Evolutionary conservation across 2,329 filamentous ascomycete species (phyloP).

Genomic region (Torrubiella hemipterigena): DNA sequence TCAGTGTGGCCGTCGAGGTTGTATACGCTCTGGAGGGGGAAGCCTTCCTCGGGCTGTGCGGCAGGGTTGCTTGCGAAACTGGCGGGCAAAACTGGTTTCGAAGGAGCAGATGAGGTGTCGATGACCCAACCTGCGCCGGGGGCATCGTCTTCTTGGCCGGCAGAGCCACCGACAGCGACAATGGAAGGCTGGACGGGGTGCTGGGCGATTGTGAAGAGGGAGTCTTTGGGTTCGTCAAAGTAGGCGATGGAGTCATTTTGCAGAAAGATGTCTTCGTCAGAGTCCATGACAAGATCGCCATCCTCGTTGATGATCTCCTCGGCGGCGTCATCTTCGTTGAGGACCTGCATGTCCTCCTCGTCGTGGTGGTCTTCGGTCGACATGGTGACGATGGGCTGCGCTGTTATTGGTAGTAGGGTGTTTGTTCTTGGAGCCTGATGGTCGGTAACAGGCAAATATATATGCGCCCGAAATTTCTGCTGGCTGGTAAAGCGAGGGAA

Average conservation of each 20-base stretch:
- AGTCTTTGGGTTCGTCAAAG: conserved; percentile 84
- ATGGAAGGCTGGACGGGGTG: conserved; percentile 70
- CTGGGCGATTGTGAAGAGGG: conserved; percentile 88
- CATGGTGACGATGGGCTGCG: no score
- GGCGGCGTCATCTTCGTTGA: conserved; percentile 64
- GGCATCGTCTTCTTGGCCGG: conserved; percentile 44
- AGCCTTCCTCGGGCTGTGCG: conserved; percentile 37
- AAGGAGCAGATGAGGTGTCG: conserved; percentile 54
- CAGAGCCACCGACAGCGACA: conserved; percentile 73
- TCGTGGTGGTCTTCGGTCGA: conserved; percentile 22
- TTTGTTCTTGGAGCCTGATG: no score
- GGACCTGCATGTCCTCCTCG: conserved; percentile 52
- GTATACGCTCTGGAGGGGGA: conserved; percentile 52
- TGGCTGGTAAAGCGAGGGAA: not conserved
- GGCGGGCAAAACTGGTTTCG: conserved; percentile 58
- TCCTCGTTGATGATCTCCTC: conserved; percentile 56
- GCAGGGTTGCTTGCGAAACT: conserved; percentile 60
- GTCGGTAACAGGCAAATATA: not conserved
- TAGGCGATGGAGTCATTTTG: conserved; percentile 90
- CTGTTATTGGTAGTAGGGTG: conserved; percentile 1
- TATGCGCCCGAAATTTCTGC: not conserved
- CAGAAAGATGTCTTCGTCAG: conserved; percentile 61
- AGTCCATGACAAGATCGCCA: conserved; percentile 73
- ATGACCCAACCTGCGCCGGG: conserved; percentile 78
- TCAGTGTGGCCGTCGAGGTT: conserved; percentile 84